A percentile compares a stretch with the other conserved stretches of the same genome.
These are phyloP conservation scores for Orbilia oligospora DNA, from an alignment of 2,329 filamentous ascomycete genomes.

Conservation along the genomic window DNA sequence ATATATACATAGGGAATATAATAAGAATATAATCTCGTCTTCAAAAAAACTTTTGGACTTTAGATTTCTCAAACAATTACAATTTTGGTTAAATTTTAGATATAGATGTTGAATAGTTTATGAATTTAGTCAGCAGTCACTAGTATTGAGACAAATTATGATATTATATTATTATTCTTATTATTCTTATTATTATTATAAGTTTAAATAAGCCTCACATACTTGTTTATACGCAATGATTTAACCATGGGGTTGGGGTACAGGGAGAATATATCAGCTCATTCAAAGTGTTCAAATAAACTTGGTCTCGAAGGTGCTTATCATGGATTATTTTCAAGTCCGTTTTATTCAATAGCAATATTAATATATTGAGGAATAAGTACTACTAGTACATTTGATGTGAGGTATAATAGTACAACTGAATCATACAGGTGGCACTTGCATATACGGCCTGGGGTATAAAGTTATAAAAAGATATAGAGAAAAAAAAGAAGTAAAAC, in stretches of 20 bases:
- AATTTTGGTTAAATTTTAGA: too few relatives aligned
- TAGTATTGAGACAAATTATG: too few relatives aligned
- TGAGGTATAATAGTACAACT: slow-evolving; percentile 50
- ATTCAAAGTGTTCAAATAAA: too few relatives aligned
- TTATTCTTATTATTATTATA: too few relatives aligned
- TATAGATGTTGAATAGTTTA: not conserved
- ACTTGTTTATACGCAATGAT: too few relatives aligned
- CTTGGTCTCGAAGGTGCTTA: too few relatives aligned
- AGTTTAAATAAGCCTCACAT: not conserved
- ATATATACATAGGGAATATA: slow-evolving; percentile 8
- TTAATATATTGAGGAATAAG: slow-evolving; percentile 18
- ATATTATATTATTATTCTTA: too few relatives aligned
- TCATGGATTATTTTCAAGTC: not conserved
- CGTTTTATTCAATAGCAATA: not conserved
- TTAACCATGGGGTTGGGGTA: too few relatives aligned
- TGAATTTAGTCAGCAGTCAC: too few relatives aligned
- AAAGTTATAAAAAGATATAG: slow-evolving; percentile 12
- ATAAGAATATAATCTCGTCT: slow-evolving; percentile 15
- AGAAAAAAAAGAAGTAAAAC: slow-evolving; percentile 2
- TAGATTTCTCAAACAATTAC: not conserved
- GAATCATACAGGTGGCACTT: slow-evolving; percentile 47
- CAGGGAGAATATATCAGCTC: too few relatives aligned
- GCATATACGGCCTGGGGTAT: slow-evolving; percentile 30
- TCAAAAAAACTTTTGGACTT: not conserved
- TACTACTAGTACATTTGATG: slow-evolving; percentile 38